Evolutionary conservation across 306 rosid species (phyloP).

Genomic region (Vigna reflexopilosa): DNA sequence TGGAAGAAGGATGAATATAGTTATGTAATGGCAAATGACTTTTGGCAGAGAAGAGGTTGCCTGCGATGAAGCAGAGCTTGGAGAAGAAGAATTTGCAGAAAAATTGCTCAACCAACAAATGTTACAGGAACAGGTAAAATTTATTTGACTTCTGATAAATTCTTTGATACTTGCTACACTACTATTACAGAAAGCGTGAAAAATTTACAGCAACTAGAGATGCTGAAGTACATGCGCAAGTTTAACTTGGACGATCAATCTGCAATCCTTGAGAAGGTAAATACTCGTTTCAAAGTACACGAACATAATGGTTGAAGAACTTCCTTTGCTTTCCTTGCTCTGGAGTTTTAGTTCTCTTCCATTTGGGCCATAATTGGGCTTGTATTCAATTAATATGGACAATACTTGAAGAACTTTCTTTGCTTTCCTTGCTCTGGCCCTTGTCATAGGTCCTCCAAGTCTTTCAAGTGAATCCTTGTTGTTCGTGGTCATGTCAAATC

Average conservation of each 20-base stretch:
- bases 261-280: conserved; percentile 83
- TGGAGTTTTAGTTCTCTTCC: too few species aligned
- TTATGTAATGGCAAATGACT: conserved; percentile 14
- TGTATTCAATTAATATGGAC: too few species aligned
- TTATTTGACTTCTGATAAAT: neutral
- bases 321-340: too few species aligned
- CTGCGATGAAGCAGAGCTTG: conserved; percentile 93
- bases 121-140: conserved; percentile 68
- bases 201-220: conserved; percentile 79
- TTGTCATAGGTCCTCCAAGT: too few species aligned
- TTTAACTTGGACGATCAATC: conserved; percentile 78
- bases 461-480: too few species aligned
- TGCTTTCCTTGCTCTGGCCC: too few species aligned
- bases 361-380: too few species aligned
- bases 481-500: too few species aligned
- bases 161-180: conserved; percentile 22
- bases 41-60: conserved; percentile 83
- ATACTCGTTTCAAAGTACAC: neutral
- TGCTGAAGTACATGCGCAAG: conserved; percentile 79
- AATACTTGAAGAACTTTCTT: too few species aligned
- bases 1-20: conserved; percentile 10
- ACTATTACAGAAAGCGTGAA: conserved; percentile 27
- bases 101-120: conserved; percentile 59
- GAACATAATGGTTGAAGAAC: neutral
- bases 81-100: conserved; percentile 70